Evolutionary conservation across 2,329 filamentous ascomycete species (phyloP).

Genomic region (Rutstroemia sp.): DNA sequence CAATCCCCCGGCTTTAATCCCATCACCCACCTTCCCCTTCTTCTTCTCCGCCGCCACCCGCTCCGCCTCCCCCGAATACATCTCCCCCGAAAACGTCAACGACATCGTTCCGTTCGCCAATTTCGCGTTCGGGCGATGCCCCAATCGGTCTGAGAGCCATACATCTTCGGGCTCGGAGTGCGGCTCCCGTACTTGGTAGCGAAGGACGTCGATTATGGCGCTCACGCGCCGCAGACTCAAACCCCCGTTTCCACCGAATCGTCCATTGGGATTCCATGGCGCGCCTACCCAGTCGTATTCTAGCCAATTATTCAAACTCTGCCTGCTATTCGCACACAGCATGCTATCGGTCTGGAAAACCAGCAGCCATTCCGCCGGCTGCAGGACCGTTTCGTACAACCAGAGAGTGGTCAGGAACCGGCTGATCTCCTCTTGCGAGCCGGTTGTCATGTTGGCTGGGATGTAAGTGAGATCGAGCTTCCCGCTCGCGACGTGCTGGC

Average conservation of each 20-base stretch:
- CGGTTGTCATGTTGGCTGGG: conserved; percentile 43
- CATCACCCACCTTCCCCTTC: conserved; percentile 17
- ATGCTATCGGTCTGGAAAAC: conserved; percentile 49
- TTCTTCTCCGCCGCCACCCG: conserved; percentile 18
- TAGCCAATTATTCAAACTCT: conserved; percentile 15
- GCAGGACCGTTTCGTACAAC: conserved; percentile 41
- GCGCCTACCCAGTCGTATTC: conserved; percentile 30
- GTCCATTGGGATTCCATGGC: conserved; percentile 27
- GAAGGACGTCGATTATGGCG: conserved; percentile 44
- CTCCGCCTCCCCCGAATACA: conserved; percentile 32
- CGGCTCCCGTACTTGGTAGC: conserved; percentile 37
- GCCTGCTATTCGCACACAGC: conserved; percentile 39
- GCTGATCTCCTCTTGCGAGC: conserved; percentile 42
- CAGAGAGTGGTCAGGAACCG: conserved; percentile 43
- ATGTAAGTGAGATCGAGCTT: conserved; percentile 46
- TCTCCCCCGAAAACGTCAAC: conserved; percentile 44
- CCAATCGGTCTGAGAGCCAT: conserved; percentile 47
- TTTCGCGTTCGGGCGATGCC: conserved; percentile 39
- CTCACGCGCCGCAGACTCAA: conserved; percentile 44
- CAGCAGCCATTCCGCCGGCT: conserved; percentile 44
- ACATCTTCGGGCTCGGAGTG: conserved; percentile 46
- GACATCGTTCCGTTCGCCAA: conserved; percentile 45
- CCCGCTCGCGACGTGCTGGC: conserved; percentile 22
- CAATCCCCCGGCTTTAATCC: conserved; percentile 20
- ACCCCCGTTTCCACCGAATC: conserved; percentile 30